Evolutionary conservation across 1,284 basidiomycete species (phyloP), one percentile per base, ranked within the genome.

Genomic region (Exobasidium rhododendri): DNA sequence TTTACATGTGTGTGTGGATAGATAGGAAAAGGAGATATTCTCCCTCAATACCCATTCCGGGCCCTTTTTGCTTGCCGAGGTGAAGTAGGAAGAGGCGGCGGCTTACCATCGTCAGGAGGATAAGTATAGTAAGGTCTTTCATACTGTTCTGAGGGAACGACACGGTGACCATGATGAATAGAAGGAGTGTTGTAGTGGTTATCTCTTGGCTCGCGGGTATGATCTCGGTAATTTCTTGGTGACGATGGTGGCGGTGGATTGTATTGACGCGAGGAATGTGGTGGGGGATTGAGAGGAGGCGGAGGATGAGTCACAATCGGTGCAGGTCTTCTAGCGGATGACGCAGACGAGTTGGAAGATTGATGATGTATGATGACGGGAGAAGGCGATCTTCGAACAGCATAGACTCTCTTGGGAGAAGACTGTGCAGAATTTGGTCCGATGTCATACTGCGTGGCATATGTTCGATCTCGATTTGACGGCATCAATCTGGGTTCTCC

Each of bases 51-150:
- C 2, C 47, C 47, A 50, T 50, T 50, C 24, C 47, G 22, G 4
- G 47, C 47, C 28, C 47, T 50, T 26, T 50, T 50, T 6, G 4
- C 20, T 26, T 24, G n/a, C 28, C 47, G 47, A 47, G 47, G 47
- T 6, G 47, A 50, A 17, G 14, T 50, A 2, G 47, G 47, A 20
- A 24, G 24, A 7, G 47, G 26, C 4, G 47, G 26, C 14, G n/a
- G 47, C 24, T 24, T 26, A 3, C 47, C 20, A 24, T 50, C 47
- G 28, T 50, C 47, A 13, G 26, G n/a, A n/a, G 47, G 47, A 26
- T 50, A 28, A 3, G 20, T 28, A 50, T 20, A 28, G 26, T 50
- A 50, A 50, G 47, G 47, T 24, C 20, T 20, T 50, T 20, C 20
- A 3, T 7, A 26, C 20, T 20, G 47, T 4, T 4, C 5, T 20